Evolutionary conservation across 495 filamentous ascomycete species (phyloP).

Genomic region (Mytilinidion resinicola): DNA sequence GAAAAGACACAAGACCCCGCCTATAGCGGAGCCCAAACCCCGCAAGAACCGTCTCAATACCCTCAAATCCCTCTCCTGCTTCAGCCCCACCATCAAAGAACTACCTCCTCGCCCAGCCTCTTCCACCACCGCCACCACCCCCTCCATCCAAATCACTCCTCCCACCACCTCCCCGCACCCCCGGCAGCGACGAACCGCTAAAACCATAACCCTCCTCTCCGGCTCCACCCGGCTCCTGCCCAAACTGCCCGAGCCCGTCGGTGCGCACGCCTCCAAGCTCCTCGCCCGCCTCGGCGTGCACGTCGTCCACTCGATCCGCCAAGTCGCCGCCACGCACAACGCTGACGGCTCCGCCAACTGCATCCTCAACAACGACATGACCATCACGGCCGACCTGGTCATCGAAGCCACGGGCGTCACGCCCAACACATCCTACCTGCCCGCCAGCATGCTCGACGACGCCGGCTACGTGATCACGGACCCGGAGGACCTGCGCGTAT

Average conservation of each 20-base stretch:
- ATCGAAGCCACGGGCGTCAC: conserved; percentile 26
- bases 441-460: conserved; percentile 16
- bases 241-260: not conserved
- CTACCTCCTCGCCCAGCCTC: not conserved
- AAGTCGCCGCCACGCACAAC: conserved; percentile 5
- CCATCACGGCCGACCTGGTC: conserved; percentile 24
- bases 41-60: not conserved
- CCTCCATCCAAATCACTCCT: not conserved
- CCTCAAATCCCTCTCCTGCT: not conserved
- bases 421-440: conserved; percentile 29
- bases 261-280: conserved; percentile 17
- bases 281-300: conserved; percentile 25
- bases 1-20: too few relatives aligned
- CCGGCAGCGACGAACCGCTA: not conserved
- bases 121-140: not conserved
- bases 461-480: conserved; percentile 25
- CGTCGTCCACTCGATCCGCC: conserved; percentile 21
- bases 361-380: conserved; percentile 24
- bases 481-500: conserved; percentile 15
- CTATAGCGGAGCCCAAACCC: too few relatives aligned
- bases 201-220: conserved; percentile 25
- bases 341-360: conserved; percentile 13
- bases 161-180: not conserved
- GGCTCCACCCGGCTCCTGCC: conserved; percentile 20
- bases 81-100: not conserved